These are phyloP conservation scores for Paramecium biaurelia DNA, from an alignment of 73 alveolate species.

Conservation along the genomic window DNA sequence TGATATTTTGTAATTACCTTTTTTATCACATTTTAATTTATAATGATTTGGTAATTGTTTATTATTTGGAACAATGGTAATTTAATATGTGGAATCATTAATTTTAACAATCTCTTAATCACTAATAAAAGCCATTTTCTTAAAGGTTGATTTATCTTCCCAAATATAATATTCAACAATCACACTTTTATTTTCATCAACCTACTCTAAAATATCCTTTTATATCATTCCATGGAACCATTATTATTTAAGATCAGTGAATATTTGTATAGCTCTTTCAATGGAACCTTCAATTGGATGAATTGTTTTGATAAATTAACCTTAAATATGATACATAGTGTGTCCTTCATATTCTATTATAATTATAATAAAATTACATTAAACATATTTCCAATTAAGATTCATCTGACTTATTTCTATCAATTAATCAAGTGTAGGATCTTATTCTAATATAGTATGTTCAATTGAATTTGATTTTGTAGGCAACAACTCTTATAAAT, in stretches of 20 bases:
- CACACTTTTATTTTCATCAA: background rate
- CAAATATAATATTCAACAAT: background rate
- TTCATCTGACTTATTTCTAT: background rate
- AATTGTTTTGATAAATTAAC: background rate
- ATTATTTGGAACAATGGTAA: background rate
- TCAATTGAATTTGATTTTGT: constrained; percentile 6
- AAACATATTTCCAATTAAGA: background rate
- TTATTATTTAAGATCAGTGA: background rate
- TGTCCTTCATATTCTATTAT: background rate
- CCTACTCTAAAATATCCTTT: background rate
- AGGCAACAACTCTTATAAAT: background rate
- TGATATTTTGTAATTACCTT: background rate
- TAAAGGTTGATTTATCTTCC: background rate
- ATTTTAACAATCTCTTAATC: background rate
- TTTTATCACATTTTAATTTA: background rate
- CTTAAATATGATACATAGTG: background rate
- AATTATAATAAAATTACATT: background rate
- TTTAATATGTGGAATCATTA: background rate
- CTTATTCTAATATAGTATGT: background rate
- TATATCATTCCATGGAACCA: background rate
- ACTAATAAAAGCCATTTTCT: background rate
- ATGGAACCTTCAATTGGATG: background rate
- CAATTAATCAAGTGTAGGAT: background rate
- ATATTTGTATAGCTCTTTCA: background rate
- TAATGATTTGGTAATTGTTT: background rate